Percentiles rank a stretch among this genome's conserved stretches.
phyloP scores from a whole-genome alignment of 1,284 basidiomycete species.

The Paramarasmius palmivorus region DNA sequence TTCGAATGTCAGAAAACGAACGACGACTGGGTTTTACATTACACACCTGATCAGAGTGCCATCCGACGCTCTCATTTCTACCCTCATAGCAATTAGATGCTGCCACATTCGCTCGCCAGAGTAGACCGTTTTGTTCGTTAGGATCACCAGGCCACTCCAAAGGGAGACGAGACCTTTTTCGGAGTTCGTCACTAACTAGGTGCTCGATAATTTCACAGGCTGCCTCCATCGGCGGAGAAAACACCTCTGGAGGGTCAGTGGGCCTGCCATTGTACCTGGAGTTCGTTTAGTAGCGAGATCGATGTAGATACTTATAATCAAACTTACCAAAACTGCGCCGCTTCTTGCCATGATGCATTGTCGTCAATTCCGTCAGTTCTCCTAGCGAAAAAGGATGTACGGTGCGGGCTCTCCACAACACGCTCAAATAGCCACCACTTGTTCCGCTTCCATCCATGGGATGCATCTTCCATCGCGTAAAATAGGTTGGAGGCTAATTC shows the following conservation, averaged over 20 bases:
- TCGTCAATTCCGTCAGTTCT: conserved; percentile 40
- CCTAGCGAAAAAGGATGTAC: conserved; percentile 77
- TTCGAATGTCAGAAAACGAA: not conserved
- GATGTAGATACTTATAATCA: not conserved
- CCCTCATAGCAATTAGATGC: conserved; percentile 92
- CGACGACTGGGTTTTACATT: not conserved
- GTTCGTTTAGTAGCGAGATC: not conserved
- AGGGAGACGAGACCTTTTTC: conserved; percentile 58
- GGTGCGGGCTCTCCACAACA: conserved; percentile 80
- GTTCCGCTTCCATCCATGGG: conserved; percentile 68
- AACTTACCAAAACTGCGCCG: conserved; percentile 66
- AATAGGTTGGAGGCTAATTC: conserved; percentile 73
- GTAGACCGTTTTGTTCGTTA: conserved; percentile 28
- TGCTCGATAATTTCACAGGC: conserved; percentile 78
- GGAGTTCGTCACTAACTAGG: conserved; percentile 76
- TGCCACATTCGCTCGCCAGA: conserved; percentile 89
- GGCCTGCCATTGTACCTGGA: conserved; percentile 80
- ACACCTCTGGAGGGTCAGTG: conserved; percentile 56
- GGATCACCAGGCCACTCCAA: conserved; percentile 66
- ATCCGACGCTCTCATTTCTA: conserved; percentile 81
- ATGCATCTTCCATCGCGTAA: conserved; percentile 65
- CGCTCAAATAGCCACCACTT: conserved; percentile 86
- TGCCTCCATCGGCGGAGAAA: conserved; percentile 74
- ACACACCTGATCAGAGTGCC: conserved; percentile 70
- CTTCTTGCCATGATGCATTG: conserved; percentile 57